These are phyloP conservation scores for Phytophthora citricola DNA, from an alignment of 352 stramenopile genomes.

Conservation along the genomic window DNA sequence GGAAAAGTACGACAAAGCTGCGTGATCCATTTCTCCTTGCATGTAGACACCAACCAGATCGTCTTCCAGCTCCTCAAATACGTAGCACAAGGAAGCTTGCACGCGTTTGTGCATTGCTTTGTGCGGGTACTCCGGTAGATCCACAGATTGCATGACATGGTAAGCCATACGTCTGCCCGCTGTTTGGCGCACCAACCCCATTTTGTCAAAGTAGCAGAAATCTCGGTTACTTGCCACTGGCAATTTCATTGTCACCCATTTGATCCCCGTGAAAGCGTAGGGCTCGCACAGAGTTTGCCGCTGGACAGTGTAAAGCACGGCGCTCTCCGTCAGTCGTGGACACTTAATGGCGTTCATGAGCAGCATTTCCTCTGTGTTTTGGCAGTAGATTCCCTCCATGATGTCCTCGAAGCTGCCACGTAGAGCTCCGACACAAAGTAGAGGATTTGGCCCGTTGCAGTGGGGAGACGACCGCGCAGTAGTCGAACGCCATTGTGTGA, in stretches of 20 bases:
- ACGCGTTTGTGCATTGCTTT: constrained; percentile 37
- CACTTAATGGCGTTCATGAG: constrained; percentile 49
- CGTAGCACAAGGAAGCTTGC: constrained; percentile 41
- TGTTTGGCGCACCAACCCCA: constrained; percentile 42
- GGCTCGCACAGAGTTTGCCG: constrained; percentile 37
- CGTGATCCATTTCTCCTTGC: constrained; percentile 35
- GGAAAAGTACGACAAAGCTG: constrained; percentile 36
- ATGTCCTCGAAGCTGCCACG: constrained; percentile 52
- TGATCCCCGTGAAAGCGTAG: constrained; percentile 53
- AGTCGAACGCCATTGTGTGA: constrained; percentile 37
- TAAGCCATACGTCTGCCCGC: constrained; percentile 47
- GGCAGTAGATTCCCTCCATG: constrained; percentile 49
- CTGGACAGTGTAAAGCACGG: constrained; percentile 45
- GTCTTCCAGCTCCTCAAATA: constrained; percentile 46
- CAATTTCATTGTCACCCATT: constrained; percentile 44
- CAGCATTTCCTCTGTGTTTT: constrained; percentile 52
- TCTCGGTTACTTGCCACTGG: constrained; percentile 49
- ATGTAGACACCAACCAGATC: constrained; percentile 45
- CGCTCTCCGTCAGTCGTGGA: constrained; percentile 39
- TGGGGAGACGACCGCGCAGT: constrained; percentile 39
- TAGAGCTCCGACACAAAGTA: constrained; percentile 44
- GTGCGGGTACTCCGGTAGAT: constrained; percentile 37
- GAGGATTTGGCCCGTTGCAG: constrained; percentile 5
- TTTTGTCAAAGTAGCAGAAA: constrained; percentile 59
- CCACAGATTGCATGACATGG: constrained; percentile 52